Evolutionary conservation across 345 rosid genomes (phyloP).

Genomic region (Boechera retrofracta): DNA sequence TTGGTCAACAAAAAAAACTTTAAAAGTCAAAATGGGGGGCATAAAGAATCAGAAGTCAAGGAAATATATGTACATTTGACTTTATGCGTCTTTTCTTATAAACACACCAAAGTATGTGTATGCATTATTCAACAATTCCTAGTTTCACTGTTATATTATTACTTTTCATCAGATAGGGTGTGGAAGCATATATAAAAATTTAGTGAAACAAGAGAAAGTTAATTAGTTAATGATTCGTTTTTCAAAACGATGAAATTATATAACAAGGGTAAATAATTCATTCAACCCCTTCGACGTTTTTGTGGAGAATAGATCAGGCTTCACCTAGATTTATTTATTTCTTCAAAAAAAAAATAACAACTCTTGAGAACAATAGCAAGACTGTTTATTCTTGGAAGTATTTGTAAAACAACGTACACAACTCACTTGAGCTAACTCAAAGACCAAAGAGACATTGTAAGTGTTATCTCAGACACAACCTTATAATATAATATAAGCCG

Average conservation of each 20-base stretch:
- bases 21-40: background rate
- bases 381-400: background rate
- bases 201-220: no score
- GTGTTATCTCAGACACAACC: slow-evolving; percentile 33
- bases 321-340: no score
- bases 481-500: slow-evolving; percentile 1
- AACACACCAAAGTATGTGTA: background rate
- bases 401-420: slow-evolving; percentile 7
- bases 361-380: background rate
- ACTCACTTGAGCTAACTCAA: slow-evolving; percentile 38
- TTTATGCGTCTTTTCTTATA: background rate
- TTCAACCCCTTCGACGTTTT: no score
- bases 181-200: no score
- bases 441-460: slow-evolving; percentile 12
- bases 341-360: background rate
- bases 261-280: no score
- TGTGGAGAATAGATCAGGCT: no score
- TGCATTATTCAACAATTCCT: background rate
- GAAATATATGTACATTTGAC: background rate
- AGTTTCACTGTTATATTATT: no score
- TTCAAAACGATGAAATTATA: no score
- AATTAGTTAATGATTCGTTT: no score
- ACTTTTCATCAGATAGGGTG: no score
- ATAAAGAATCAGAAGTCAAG: background rate
- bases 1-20: background rate